phyloP scores from a whole-genome alignment of 805 yeast species.

The Ogataea pignaliae region DNA sequence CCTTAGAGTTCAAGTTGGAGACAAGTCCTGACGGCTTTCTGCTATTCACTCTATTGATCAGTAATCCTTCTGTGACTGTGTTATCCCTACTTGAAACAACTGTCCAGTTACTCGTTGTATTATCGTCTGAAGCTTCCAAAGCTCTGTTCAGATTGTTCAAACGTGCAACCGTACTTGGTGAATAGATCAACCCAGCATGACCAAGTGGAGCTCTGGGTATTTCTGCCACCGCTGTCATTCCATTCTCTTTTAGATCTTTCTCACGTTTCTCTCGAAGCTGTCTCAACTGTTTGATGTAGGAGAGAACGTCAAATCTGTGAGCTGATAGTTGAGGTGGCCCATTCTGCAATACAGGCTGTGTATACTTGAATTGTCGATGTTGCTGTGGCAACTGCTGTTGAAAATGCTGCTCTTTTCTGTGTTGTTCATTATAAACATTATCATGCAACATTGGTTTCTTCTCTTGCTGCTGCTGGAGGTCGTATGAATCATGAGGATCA shows the following conservation, averaged over 20 bases:
- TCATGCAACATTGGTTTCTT: no score
- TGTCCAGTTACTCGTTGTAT: constrained; percentile 12
- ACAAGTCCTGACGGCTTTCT: background rate
- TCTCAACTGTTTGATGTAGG: background rate
- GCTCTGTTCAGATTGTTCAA: constrained; percentile 6
- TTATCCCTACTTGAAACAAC: constrained; percentile 3
- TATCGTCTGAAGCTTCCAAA: background rate
- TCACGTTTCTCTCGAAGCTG: constrained; percentile 9
- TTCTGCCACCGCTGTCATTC: constrained; percentile 20
- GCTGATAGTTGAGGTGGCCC: background rate
- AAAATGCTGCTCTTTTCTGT: no score
- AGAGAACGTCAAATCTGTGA: background rate
- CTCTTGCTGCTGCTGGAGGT: no score
- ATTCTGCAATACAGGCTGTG: no score
- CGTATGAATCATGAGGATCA: no score
- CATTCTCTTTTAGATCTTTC: constrained; percentile 11
- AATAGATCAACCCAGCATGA: constrained; percentile 13
- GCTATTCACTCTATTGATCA: no score
- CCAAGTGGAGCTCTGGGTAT: constrained; percentile 7
- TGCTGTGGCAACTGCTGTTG: no score
- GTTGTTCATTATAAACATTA: no score
- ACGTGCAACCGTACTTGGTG: constrained; percentile 21
- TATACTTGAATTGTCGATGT: no score
- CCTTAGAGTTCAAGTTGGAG: no score
- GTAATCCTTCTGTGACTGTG: background rate